Base-by-base conservation (phyloP, 2,329 filamentous ascomycete genomes). In the Verticillium nonalfalfae region DNA sequence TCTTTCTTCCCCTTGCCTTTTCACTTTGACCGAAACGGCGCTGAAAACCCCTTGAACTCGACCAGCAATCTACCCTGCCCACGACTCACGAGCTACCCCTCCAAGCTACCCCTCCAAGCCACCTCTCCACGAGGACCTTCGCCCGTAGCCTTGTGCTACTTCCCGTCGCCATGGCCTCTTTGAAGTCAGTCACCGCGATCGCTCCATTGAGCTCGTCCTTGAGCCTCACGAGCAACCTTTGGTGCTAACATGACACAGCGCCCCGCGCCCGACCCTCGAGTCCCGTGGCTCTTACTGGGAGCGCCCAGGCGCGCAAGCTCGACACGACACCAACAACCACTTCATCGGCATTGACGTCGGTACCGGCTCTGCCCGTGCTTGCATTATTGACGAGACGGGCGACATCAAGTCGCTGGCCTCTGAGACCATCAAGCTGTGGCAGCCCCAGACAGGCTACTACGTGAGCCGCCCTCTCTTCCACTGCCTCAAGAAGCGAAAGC, bases 261-360 rank as follows among this genome's bases (percentile, higher is more conserved):
- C 40, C 40, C 40, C 40, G 40, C 40, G 40, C 40, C 40, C 40
- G 40, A 50, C 40, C 40, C 40, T 50, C 7, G 40, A 50, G 40
- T 50, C 40, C 11, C 40, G 40, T n/a, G 40, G 40, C 18, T 50
- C 40, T n/a, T 50, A 50, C 40, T 50, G 40, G 40, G 40, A 50
- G 40, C 40, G 40, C 7, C 40, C 40, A n/a, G 40, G 40, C 40
- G 40, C 40, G n/a, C 40, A 50, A 18, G 40, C 40, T 1, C 40
- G n/a, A 2, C 40, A 50, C 40, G 40, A 50, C 40, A 50, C 7
- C 40, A 50, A 86, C 76, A 81, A 86, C 64, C 81, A 87, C 69
- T 88, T 84, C 71, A 85, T 98, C 71, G 94, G 94, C 64, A 91
- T 99, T 68, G 95, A 99, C 78, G 94, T 99, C 58, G 95, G 95